Evolutionary conservation across 2,329 filamentous ascomycete genomes (phyloP), one percentile per base, ranked within the genome.

Genomic region (Sphaceloma murrayae): DNA sequence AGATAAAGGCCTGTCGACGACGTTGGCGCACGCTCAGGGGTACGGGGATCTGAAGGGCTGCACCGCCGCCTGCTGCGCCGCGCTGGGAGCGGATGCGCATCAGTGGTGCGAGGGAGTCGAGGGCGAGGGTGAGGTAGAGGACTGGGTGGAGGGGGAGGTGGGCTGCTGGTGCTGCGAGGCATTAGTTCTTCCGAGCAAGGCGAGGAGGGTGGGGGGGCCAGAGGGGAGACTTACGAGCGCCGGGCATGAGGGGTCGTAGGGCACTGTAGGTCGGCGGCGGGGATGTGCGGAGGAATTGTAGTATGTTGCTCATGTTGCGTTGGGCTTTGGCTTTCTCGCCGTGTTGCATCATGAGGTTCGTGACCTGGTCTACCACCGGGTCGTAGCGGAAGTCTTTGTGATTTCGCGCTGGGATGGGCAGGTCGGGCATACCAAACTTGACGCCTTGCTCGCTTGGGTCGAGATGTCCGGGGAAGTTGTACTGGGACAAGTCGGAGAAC

Each of bases 321-420:
- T 98, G 86, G n/a, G 91, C 91, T 62, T 77, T 74, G 58, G 82
- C 82, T 61, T 94, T 77, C 70, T 95, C 93, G 54, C 91, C 91
- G 64, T 96, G 77, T 55, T 73, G 72, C 89, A 96, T 98, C 51
- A 98, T 66, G 54, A 94, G 71, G 60, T 87, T 88, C 13, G 87
- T 94, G 55, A 96, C 73, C 67, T 95, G 91, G 52, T 82, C 71
- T 36, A 96, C 70, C 5, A 95, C 73, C 1, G 85, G 78, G 59
- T 95, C 83, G 60, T 96, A 94, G 56, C 91, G 78, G 59, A 85
- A 72, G 63, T 87, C 83, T 55, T 89, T 67, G 64, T 85, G 73
- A 46, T 71, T 64, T 19, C 71, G 67, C 46, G 74, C 72, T 7
- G 80, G 74, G 43, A 87, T 68, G 5, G 82, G 78, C 46, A 80